Conservation (phyloP, 305 asterid species). For the Solanum chacoense region DNA sequence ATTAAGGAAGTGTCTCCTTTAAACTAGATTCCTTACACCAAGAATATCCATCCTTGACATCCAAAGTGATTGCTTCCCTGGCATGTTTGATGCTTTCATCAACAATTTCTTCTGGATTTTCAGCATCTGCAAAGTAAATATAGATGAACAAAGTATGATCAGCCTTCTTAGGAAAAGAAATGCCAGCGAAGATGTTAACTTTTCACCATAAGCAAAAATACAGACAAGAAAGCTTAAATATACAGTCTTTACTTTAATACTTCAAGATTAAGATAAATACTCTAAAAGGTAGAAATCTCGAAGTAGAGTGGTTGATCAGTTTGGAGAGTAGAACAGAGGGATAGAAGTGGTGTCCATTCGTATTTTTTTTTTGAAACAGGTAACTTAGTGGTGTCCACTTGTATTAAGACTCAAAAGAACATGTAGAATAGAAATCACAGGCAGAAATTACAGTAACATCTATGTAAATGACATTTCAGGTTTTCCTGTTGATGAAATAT, state of each 20-base stretch:
- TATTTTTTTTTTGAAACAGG: neutral
- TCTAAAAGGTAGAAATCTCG: neutral
- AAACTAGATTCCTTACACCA: constrained; percentile 56
- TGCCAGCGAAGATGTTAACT: constrained; percentile 7
- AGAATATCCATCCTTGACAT: constrained; percentile 87
- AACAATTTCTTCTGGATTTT: constrained; percentile 55
- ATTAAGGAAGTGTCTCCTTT: neutral
- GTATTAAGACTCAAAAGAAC: neutral
- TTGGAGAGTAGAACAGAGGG: neutral
- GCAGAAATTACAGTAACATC: neutral
- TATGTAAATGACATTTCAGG: neutral
- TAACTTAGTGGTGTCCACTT: neutral
- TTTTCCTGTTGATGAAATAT: neutral
- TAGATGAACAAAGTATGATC: constrained; percentile 4
- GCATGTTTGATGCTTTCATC: constrained; percentile 89
- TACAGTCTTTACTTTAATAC: neutral
- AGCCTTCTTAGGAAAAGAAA: constrained; percentile 1
- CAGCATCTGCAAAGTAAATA: constrained; percentile 50
- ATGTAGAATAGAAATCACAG: neutral
- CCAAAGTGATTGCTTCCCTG: constrained; percentile 72
- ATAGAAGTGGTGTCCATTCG: neutral
- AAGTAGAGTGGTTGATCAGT: neutral
- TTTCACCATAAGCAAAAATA: neutral
- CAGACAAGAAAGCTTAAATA: neutral
- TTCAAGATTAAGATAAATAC: neutral